Percentiles rank a stretch among this genome's conserved stretches.
These are phyloP conservation scores for Aegilops tauschii DNA, from an alignment of 176 grass and related monocot species.

Conservation along the genomic window DNA sequence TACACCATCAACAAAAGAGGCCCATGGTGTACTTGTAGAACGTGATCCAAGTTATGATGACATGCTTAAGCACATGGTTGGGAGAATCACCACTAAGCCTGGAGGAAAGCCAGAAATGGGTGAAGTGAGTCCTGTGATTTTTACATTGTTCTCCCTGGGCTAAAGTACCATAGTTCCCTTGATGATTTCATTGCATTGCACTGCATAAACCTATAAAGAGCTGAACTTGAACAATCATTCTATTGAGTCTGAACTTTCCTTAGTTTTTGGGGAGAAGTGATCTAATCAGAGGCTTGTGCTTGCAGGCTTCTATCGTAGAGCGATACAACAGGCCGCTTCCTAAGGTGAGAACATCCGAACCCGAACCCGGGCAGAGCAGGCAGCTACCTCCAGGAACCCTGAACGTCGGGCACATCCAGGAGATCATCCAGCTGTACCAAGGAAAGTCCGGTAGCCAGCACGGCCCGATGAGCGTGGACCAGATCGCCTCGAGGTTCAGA, in stretches of 20 bases:
- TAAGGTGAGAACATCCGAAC: slow-evolving; percentile 53
- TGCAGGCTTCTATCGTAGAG: slow-evolving; percentile 55
- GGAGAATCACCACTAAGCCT: slow-evolving; percentile 85
- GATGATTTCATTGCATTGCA: background rate
- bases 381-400: slow-evolving; percentile 58
- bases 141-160: background rate
- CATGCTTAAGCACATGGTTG: slow-evolving; percentile 91
- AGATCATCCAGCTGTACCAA: slow-evolving; percentile 68
- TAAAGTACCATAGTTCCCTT: background rate
- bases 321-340: slow-evolving; percentile 53
- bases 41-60: slow-evolving; percentile 86
- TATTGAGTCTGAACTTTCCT: background rate
- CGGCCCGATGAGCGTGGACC: slow-evolving; percentile 40
- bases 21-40: slow-evolving; percentile 51
- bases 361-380: slow-evolving; percentile 31
- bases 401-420: slow-evolving; percentile 36
- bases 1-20: slow-evolving; percentile 27
- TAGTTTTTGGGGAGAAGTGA: background rate
- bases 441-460: slow-evolving; percentile 46
- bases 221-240: background rate
- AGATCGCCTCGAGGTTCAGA: slow-evolving; percentile 60
- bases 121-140: slow-evolving; percentile 54
- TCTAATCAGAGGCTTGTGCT: background rate
- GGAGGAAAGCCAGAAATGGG: slow-evolving; percentile 90
- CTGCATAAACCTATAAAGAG: background rate